These are phyloP conservation scores for Bretziella fagacearum DNA, from an alignment of 2,329 filamentous ascomycete species.

Conservation along the genomic window DNA sequence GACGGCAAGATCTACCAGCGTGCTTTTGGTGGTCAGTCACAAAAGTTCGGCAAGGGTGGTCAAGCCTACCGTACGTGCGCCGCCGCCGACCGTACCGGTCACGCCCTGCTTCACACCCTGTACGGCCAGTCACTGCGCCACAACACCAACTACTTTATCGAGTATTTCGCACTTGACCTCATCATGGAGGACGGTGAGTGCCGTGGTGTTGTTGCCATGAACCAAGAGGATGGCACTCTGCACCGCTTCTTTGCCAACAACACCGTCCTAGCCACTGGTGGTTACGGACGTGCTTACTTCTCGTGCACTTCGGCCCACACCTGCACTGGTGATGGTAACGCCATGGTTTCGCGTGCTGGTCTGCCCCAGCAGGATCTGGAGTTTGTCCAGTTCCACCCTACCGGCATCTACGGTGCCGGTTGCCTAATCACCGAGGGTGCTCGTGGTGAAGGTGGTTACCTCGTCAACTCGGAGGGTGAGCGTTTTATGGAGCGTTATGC, in stretches of 20 bases:
- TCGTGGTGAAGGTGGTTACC: conserved; percentile 93
- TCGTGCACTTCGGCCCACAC: conserved; percentile 96
- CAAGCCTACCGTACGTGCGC: conserved; percentile 96
- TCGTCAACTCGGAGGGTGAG: conserved; percentile 94
- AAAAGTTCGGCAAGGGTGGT: conserved; percentile 88
- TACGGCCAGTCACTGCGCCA: conserved; percentile 93
- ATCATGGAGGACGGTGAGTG: conserved; percentile 97
- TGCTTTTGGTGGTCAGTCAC: conserved; percentile 94
- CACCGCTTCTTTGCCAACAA: conserved; percentile 95
- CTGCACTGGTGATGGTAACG: conserved; percentile 97
- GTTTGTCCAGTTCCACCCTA: conserved; percentile 98
- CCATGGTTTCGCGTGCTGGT: conserved; percentile 95
- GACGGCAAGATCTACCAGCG: conserved; percentile 97
- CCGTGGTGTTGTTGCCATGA: conserved; percentile 92
- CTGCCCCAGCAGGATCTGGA: conserved; percentile 98
- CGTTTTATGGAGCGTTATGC: conserved; percentile 99
- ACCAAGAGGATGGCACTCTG: conserved; percentile 95
- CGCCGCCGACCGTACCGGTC: conserved; percentile 89
- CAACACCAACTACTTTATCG: conserved; percentile 99
- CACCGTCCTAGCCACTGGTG: conserved; percentile 91
- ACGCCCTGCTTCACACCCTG: conserved; percentile 93
- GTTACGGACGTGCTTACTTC: conserved; percentile 97
- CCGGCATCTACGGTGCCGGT: conserved; percentile 95
- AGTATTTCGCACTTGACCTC: conserved; percentile 92
- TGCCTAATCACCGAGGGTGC: conserved; percentile 96